Base-by-base conservation (phyloP, 2,329 filamentous ascomycete genomes). In the Penicillium sp. region DNA sequence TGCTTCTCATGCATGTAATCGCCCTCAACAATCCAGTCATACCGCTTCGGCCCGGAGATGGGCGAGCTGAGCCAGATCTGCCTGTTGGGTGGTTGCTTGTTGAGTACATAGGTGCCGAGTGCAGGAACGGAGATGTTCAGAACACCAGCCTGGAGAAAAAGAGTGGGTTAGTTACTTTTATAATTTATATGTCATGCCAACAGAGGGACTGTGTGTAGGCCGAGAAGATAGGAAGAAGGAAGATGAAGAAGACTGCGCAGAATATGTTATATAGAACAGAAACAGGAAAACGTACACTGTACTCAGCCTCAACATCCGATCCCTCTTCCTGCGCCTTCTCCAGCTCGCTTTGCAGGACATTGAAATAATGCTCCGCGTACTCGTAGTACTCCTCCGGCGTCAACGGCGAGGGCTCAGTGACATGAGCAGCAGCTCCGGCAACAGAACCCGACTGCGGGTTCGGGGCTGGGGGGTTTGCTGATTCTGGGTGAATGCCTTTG, bases 31-130 rank as follows among this genome's bases (percentile, higher is more conserved):
- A 96, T 89, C 84, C 90, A 99, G 75, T 97, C 93, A 79, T 89
- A 99, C 58, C 93, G 88, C 78, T 97, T 97, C 15, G 94, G 94
- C 0, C 94, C 94, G 6, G 90, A 93, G 53, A 91, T 81, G 4
- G 94, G 94, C 43, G 91, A 96, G 38, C 91, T 94, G 45, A 97
- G 86, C 94, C 94, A 99, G 71, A 99, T 96, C 73, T 88, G 94
- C 81, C 92, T 94, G 82, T 97, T 97, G 21, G 93, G 92, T 0
- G 94, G 94, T 76, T 99, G 94, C 77, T 99, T 99, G 84, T 99
- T 99, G 78, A 99, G 84, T 59, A 99, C 90, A 73, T 96, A 99
- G 31, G 86, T 93, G 61, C 93, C 92, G 50, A 86, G 80, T 13
- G 82, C 79, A 1, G 86, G 85, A 66, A 90, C 85, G 7, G 79